These are phyloP conservation scores for Candida dubliniensis DNA, from an alignment of 1,139 yeast genomes.

Conservation along the genomic window DNA sequence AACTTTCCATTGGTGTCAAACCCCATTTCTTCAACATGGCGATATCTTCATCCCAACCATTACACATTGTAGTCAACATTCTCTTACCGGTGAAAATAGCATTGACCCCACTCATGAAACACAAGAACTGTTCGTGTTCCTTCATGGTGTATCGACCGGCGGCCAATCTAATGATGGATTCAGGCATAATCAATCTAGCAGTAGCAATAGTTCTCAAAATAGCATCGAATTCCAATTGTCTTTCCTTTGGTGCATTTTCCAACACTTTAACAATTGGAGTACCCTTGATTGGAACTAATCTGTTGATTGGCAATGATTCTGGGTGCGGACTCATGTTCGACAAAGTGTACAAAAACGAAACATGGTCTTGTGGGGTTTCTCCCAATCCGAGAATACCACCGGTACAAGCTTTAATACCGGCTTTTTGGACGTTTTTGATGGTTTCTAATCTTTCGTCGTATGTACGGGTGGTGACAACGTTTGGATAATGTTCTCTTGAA, in stretches of 20 bases:
- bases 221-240: conserved; percentile 55
- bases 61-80: conserved; percentile 82
- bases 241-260: conserved; percentile 33
- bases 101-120: conserved; percentile 78
- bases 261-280: conserved; percentile 69
- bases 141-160: conserved; percentile 84
- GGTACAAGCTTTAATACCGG: conserved; percentile 72
- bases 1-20: conserved; percentile 61
- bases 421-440: conserved; percentile 59
- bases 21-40: conserved; percentile 73
- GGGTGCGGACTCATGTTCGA: conserved; percentile 71
- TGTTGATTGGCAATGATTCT: conserved; percentile 78
- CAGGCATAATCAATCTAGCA: conserved; percentile 74
- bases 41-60: conserved; percentile 82
- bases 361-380: conserved; percentile 69
- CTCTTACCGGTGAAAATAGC: conserved; percentile 81
- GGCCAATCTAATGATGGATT: conserved; percentile 67
- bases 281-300: conserved; percentile 76
- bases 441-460: conserved; percentile 72
- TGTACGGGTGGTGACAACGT: conserved; percentile 65
- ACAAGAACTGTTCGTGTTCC: conserved; percentile 70
- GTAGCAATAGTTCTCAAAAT: conserved; percentile 72
- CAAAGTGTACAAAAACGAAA: conserved; percentile 66
- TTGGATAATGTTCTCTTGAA: conserved; percentile 73
- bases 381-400: conserved; percentile 84